Conservation (phyloP, 2,329 filamentous ascomycete genomes). For the Exophiala bonariae region DNA sequence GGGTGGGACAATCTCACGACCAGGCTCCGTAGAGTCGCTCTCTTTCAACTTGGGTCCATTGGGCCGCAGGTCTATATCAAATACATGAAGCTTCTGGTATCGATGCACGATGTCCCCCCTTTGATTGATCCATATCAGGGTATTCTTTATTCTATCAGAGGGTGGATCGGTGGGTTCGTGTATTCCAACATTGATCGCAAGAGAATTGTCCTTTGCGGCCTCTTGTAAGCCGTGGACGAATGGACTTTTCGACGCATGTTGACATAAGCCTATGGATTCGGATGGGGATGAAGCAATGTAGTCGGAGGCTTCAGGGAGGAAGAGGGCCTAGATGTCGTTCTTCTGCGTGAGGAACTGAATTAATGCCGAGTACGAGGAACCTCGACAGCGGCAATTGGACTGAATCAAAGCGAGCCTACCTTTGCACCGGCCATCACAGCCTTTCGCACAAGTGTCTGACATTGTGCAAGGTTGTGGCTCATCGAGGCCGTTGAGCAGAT, state of each 20-base stretch:
- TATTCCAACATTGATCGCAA: slow-evolving; percentile 83
- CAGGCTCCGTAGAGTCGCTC: slow-evolving; percentile 68
- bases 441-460: slow-evolving; percentile 68
- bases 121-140: slow-evolving; percentile 66
- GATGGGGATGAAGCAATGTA: slow-evolving; percentile 73
- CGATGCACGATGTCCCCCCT: slow-evolving; percentile 57
- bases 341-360: slow-evolving; percentile 15
- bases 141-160: slow-evolving; percentile 60
- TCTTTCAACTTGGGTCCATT: slow-evolving; percentile 57
- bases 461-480: slow-evolving; percentile 76
- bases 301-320: slow-evolving; percentile 88
- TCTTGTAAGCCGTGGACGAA: slow-evolving; percentile 76
- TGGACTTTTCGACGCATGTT: slow-evolving; percentile 62
- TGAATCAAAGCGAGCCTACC: slow-evolving; percentile 46
- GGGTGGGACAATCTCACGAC: slow-evolving; percentile 61
- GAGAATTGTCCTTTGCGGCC: slow-evolving; percentile 61
- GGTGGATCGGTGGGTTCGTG: slow-evolving; percentile 66
- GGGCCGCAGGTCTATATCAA: slow-evolving; percentile 66
- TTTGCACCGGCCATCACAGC: slow-evolving; percentile 76
- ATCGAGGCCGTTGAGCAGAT: slow-evolving; percentile 82
- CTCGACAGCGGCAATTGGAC: not conserved
- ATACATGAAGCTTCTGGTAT: slow-evolving; percentile 91
- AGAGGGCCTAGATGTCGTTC: slow-evolving; percentile 61
- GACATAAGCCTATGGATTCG: slow-evolving; percentile 70
- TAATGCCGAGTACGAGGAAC: slow-evolving; percentile 9